Conservation (phyloP, 495 filamentous ascomycete species). For the Penicillium cinerascens region DNA sequence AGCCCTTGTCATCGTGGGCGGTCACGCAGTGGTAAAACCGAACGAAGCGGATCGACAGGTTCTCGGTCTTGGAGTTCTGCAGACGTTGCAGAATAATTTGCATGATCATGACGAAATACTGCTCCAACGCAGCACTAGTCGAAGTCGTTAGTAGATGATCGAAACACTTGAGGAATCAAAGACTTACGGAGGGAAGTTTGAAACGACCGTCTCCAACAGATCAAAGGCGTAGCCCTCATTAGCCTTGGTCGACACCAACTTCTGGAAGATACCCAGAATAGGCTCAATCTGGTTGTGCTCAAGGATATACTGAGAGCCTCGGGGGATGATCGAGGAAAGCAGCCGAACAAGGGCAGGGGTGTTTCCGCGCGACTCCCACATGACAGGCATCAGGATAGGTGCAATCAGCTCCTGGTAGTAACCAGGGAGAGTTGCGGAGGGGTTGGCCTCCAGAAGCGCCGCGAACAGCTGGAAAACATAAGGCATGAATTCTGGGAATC, state of each 20-base stretch:
- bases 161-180: neutral
- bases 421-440: conserved; percentile 64
- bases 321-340: conserved; percentile 77
- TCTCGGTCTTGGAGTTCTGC: conserved; percentile 73
- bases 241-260: conserved; percentile 68
- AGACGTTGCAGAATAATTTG: conserved; percentile 79
- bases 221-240: conserved; percentile 83
- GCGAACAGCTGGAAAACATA: conserved; percentile 96
- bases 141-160: conserved; percentile 5
- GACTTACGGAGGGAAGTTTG: conserved; percentile 65
- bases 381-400: conserved; percentile 66
- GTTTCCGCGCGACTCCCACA: conserved; percentile 91
- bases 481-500: conserved; percentile 75
- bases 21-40: conserved; percentile 91
- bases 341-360: conserved; percentile 85
- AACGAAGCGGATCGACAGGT: conserved; percentile 74
- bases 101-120: conserved; percentile 76
- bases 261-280: conserved; percentile 89
- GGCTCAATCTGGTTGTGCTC: conserved; percentile 73
- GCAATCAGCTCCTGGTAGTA: conserved; percentile 73
- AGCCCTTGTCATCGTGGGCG: conserved; percentile 67
- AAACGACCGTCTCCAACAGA: conserved; percentile 74
- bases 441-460: conserved; percentile 79
- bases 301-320: conserved; percentile 66
- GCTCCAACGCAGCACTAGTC: conserved; percentile 58